phyloP scores from a whole-genome alignment of 2,329 filamentous ascomycete species.

The Hirsutella minnesotensis region DNA sequence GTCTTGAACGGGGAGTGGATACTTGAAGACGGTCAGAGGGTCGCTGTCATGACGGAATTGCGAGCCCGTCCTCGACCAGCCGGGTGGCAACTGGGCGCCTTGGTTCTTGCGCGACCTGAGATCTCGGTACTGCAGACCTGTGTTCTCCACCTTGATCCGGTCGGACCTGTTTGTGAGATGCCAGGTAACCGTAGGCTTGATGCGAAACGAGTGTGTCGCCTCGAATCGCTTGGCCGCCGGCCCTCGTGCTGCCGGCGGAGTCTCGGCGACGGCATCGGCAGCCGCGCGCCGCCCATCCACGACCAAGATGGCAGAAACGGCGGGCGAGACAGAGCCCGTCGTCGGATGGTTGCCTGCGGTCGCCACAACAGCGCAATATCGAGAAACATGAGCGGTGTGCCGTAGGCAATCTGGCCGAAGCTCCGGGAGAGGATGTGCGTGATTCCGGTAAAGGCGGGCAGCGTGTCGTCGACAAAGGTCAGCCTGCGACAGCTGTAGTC shows the following conservation, averaged over 20 bases:
- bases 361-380: constrained; percentile 33
- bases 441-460: constrained; percentile 29
- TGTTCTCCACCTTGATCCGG: constrained; percentile 22
- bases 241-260: constrained; percentile 17
- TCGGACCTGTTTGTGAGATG: constrained; percentile 25
- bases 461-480: constrained; percentile 28
- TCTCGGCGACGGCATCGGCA: constrained; percentile 29
- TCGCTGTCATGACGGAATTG: constrained; percentile 29
- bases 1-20: constrained; percentile 28
- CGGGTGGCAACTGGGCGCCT: constrained; percentile 20
- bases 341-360: constrained; percentile 28
- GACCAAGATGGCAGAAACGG: constrained; percentile 32
- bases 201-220: constrained; percentile 23
- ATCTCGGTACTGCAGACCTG: constrained; percentile 26
- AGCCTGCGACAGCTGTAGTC: constrained; percentile 29
- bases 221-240: constrained; percentile 22
- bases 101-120: constrained; percentile 20
- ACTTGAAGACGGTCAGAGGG: constrained; percentile 25
- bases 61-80: constrained; percentile 25
- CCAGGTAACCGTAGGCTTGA: constrained; percentile 26
- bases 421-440: constrained; percentile 28
- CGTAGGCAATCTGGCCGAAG: constrained; percentile 32
- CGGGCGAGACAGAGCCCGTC: constrained; percentile 22
- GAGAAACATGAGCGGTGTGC: constrained; percentile 34
- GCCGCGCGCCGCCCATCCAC: constrained; percentile 35